Evolutionary conservation across 2,329 filamentous ascomycete species (phyloP), one percentile per base, ranked within the genome.

Genomic region (Phyllosticta ampelicida): DNA sequence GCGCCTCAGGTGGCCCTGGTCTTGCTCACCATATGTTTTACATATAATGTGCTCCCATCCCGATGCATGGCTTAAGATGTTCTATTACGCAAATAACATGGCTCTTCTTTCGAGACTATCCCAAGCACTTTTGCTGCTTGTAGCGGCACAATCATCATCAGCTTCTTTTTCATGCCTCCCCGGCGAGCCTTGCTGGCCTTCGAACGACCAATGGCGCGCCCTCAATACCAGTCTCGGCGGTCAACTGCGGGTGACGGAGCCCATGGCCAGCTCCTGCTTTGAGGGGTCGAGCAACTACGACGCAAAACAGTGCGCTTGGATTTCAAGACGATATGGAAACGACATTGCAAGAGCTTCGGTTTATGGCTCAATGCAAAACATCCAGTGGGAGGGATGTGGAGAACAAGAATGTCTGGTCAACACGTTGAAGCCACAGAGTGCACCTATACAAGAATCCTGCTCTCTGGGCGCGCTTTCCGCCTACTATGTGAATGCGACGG

Each of bases 401-500:
- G 9, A 48, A 9, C 26, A 54, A 18, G 51, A 48, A 26, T 59
- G 57, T 18, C 28, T 18, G 28, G 26, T 44, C 9, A 36, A 54
- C 9, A 19, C 26, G 6, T 18, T n/a, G 3, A 36, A 36, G 19
- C 29, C 48, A 20, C 48, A 55, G 5, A 44, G 26, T 16, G 8
- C 28, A 20, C 48, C 53, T n/a, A 23, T 51, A 18, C 5, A 48
- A 20, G 53, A 21, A 48, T 19, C 29, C 48, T 59, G 57, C 23
- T 59, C 57, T 1, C 49, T 59, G n/a, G 58, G 58, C 19, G 21
- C 54, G 16, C 16, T 60, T 18, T 60, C 58, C 2, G 54, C 58
- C 8, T 66, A 66, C 56, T 65, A 65, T 16, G 62, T 67, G 59
- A 61, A 65, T 13, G 63, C 65, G 8, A 53, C 54, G 2, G 48